Evolutionary conservation across 306 rosid genomes (phyloP), one percentile per base, ranked within the genome.

Genomic region (Urtica urens): DNA sequence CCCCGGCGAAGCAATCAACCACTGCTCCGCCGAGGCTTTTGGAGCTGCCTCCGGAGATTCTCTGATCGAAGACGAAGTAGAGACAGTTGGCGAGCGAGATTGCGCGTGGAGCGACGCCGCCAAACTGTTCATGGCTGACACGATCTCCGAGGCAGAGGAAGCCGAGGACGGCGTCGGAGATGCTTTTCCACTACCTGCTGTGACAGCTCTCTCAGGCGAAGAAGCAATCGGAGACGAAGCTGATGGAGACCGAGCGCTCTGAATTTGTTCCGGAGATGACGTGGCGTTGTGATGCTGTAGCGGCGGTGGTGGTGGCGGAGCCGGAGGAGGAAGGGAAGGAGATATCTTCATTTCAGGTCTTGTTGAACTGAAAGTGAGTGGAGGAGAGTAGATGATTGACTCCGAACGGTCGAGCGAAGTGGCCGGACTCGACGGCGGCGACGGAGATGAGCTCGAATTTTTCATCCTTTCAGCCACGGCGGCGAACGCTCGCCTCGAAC

Each of bases 351-450:
- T 26, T 38, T 62, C 46, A 5, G 59, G 49, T 45, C 46, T 58
- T 53, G 19, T 55, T 9, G 77, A 74, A 41, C 81, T 75, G 26
- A 42, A 44, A 49, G 65, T 66, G 34, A 50, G 49, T 20, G 72
- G 69, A 3, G 76, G 67, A 9, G 76, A 74, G 31, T 60, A 64
- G 22, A 70, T 70, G 0, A 77, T 73, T 0, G 96, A 82, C 26
- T 71, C 74, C 0, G 96, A 79, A 12, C 63, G 65, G 15, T 64
- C 53, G 40, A 94, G 96, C 7, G 96, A 87, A 22, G n/a, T n/a
- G n/a, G 68, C 72, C 0, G 82, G 78, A 48, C 70, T 34, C 11
- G 83, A 69, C 37, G 86, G 70, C 12, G 96, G 67, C 65, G 57
- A 72, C 0, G 92, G 75, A 35, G 50, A 34, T 12, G 78, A 68